Evolutionary conservation across 805 yeast genomes (phyloP), one percentile per base, ranked within the genome.

Genomic region (Spathaspora hagerdaliae): DNA sequence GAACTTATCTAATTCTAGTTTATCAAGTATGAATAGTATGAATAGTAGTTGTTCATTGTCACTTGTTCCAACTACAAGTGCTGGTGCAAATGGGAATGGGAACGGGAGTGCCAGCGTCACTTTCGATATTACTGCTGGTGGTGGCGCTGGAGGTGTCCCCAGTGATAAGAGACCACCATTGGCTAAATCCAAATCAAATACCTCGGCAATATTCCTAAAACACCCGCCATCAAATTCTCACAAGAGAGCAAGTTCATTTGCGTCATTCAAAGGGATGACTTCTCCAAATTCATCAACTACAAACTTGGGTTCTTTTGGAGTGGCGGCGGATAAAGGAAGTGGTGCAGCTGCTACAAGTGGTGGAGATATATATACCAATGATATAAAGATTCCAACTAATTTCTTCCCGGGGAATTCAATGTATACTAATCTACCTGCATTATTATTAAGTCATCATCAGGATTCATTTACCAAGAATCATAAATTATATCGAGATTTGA

Each of bases 371-470:
- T 24, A 35, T 29, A 35, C 46, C n/a, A 53, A 55, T 39, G 60
- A 55, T 39, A 43, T 56, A 26, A 42, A 46, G 24, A 48, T 57
- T 46, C 60, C 69, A 3, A 46, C 54, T 8, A 43, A 42, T 31
- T 52, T 47, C 39, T 58, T 56, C 43, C 55, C 57, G 8, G 48
- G 46, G 7, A 43, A 52, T 35, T 57, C 62, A 6, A 32, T 55
- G 12, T 51, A 55, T 42, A 59, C 58, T 56, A 62, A 57, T 45
- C 49, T 67, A 44, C 64, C 73, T 15, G 61, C 67, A 7, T 43
- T 64, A 6, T 56, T 71, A 36, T 54, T 68, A 19, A 62, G 59
- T 44, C 69, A 71, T 43, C 77, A 71, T 50, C 59, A 60, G 38
- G 49, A 55, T 24, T 48, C 51, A 2, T 66, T 58, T 50, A 55